Conservation (phyloP, 768 basidiomycete genomes). For the Vararia minispora region DNA sequence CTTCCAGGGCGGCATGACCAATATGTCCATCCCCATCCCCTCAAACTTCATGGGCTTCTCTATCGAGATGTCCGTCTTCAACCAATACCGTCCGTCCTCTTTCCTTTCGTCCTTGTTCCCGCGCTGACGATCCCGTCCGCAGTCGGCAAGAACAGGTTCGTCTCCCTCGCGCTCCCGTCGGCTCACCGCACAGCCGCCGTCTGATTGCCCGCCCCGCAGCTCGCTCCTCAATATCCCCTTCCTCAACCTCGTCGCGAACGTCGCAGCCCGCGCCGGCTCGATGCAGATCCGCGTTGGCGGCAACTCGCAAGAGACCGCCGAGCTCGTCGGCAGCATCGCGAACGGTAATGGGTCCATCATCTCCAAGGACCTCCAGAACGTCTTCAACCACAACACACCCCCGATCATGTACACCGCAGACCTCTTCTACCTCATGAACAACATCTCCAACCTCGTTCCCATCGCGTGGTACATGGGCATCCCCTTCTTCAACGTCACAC, state of each 20-base stretch:
- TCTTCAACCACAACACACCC: conserved; percentile 46
- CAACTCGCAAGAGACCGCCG: conserved; percentile 64
- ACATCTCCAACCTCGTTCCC: conserved; percentile 44
- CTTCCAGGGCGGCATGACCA: conserved; percentile 15
- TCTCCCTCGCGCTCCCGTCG: too few species aligned
- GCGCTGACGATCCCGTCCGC: too few species aligned
- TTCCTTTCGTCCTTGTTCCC: too few species aligned
- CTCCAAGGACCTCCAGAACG: conserved; percentile 42
- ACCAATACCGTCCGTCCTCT: conserved; percentile 39
- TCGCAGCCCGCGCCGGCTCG: conserved; percentile 50
- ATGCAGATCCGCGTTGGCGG: conserved; percentile 67
- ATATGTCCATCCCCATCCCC: conserved; percentile 29
- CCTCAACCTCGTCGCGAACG: conserved; percentile 66
- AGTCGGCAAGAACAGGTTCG: conserved; percentile 47
- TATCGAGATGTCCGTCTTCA: conserved; percentile 64
- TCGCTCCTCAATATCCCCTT: conserved; percentile 48
- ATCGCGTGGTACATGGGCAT: conserved; percentile 52
- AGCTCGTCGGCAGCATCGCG: conserved; percentile 35
- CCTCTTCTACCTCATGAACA: conserved; percentile 52
- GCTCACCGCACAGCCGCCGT: too few species aligned
- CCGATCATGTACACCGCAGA: conserved; percentile 52
- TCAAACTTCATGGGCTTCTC: conserved; percentile 69
- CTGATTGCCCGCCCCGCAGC: too few species aligned
- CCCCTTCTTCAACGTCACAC: neutral
- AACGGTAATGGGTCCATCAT: conserved; percentile 38